Evolutionary conservation across 306 rosid genomes (phyloP).

Genomic region (Vigna reflexopilosa): DNA sequence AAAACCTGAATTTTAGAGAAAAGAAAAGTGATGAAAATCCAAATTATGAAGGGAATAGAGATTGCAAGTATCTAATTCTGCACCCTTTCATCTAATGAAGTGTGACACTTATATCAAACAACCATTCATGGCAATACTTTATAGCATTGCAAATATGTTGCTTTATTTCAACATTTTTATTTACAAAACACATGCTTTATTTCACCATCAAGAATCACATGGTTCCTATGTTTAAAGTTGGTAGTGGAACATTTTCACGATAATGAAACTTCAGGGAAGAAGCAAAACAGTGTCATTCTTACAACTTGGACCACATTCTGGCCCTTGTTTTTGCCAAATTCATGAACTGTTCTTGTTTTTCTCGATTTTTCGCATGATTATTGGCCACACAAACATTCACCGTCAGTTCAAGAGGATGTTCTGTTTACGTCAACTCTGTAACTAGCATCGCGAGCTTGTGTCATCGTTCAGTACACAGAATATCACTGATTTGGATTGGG

Average conservation of each 20-base stretch:
- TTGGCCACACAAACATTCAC: not conserved
- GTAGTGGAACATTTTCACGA: constrained; percentile 9
- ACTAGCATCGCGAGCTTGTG: not conserved
- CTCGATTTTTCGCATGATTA: constrained; percentile 22
- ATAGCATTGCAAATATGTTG: not conserved
- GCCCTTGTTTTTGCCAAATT: constrained; percentile 16
- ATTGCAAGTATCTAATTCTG: constrained; percentile 43
- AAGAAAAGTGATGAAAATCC: not conserved
- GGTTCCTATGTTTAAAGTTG: constrained; percentile 34
- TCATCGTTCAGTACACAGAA: not conserved
- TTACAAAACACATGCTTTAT: constrained; percentile 24
- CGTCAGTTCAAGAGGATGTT: constrained; percentile 13
- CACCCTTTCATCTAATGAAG: constrained; percentile 34
- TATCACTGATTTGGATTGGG: not conserved
- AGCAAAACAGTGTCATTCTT: not conserved
- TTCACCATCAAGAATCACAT: constrained; percentile 34
- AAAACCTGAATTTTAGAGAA: constrained; percentile 39
- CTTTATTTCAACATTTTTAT: constrained; percentile 26
- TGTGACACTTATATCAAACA: constrained; percentile 19
- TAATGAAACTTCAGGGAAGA: not conserved
- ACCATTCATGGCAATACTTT: constrained; percentile 23
- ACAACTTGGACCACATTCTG: constrained; percentile 19
- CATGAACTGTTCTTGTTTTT: not conserved
- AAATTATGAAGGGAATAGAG: constrained; percentile 28
- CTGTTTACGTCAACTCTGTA: constrained; percentile 17